These are phyloP conservation scores for Collybia nuda DNA, from an alignment of 768 basidiomycete genomes.

Conservation along the genomic window DNA sequence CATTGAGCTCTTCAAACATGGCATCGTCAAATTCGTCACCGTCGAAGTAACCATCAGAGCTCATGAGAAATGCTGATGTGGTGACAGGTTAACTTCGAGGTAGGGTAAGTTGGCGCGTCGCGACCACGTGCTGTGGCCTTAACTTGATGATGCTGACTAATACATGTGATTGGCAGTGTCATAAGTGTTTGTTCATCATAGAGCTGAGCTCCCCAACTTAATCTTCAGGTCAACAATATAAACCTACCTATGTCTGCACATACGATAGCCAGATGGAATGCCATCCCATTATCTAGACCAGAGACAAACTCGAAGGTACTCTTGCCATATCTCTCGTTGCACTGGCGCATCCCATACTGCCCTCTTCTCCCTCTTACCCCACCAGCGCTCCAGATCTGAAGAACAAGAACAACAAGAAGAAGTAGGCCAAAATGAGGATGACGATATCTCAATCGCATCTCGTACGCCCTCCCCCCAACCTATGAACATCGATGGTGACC, in stretches of 20 bases:
- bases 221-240: too few relatives aligned
- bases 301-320: conserved; percentile 63
- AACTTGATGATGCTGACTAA: neutral
- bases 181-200: too few relatives aligned
- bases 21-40: conserved; percentile 63
- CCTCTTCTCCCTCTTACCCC: conserved; percentile 43
- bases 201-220: too few relatives aligned
- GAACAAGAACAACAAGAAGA: conserved; percentile 59
- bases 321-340: conserved; percentile 43
- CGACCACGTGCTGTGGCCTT: conserved; percentile 18
- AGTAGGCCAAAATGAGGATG: conserved; percentile 46
- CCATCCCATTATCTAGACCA: conserved; percentile 49
- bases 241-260: conserved; percentile 57
- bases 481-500: conserved; percentile 50
- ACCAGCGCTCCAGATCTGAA: conserved; percentile 66
- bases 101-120: conserved; percentile 9
- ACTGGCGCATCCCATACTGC: conserved; percentile 52
- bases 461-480: conserved; percentile 72
- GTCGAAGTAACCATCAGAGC: conserved; percentile 76
- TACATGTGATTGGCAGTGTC: neutral
- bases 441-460: conserved; percentile 72
- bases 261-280: conserved; percentile 71
- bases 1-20: conserved; percentile 60
- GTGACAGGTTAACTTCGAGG: neutral
- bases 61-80: conserved; percentile 42